phyloP scores from a whole-genome alignment of 2,329 filamentous ascomycete genomes.

The Curvularia spicifera region DNA sequence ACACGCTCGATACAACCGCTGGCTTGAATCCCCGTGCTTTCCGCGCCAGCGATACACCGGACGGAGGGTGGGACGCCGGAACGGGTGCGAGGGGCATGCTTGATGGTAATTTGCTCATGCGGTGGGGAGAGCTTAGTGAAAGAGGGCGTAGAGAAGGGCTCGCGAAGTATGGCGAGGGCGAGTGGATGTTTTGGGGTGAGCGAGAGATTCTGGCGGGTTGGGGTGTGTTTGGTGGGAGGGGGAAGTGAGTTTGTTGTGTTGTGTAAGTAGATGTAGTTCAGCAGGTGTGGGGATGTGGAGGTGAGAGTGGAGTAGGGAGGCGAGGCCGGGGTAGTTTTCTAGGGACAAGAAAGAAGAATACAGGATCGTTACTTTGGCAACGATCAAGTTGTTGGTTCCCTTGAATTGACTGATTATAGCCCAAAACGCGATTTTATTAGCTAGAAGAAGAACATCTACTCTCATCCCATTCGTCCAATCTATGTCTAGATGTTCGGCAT shows the following conservation, averaged over 20 bases:
- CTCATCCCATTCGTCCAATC: no score
- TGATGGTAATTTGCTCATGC: slow-evolving; percentile 75
- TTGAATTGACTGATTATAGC: no score
- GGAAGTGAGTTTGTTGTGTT: background rate
- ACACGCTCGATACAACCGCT: slow-evolving; percentile 75
- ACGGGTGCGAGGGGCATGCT: slow-evolving; percentile 69
- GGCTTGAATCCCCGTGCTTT: slow-evolving; percentile 85
- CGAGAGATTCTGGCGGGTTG: slow-evolving; percentile 69
- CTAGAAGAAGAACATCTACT: no score
- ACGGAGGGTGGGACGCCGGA: slow-evolving; percentile 42
- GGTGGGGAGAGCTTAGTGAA: slow-evolving; percentile 78
- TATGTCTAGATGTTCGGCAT: no score
- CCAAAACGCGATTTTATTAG: no score
- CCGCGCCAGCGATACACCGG: slow-evolving; percentile 58
- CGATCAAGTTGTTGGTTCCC: no score
- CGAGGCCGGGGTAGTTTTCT: no score
- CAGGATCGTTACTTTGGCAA: no score
- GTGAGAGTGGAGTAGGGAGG: no score
- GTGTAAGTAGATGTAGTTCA: background rate
- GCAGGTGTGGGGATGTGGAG: no score
- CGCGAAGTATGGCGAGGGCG: slow-evolving; percentile 71
- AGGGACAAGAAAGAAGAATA: no score
- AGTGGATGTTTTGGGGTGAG: slow-evolving; percentile 73
- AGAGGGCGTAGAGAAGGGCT: slow-evolving; percentile 75
- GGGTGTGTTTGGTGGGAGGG: slow-evolving; percentile 58